Percentiles rank a stretch among this genome's conserved stretches.
Conservation (phyloP, 768 basidiomycete genomes). For the Suillus ampliporus region DNA sequence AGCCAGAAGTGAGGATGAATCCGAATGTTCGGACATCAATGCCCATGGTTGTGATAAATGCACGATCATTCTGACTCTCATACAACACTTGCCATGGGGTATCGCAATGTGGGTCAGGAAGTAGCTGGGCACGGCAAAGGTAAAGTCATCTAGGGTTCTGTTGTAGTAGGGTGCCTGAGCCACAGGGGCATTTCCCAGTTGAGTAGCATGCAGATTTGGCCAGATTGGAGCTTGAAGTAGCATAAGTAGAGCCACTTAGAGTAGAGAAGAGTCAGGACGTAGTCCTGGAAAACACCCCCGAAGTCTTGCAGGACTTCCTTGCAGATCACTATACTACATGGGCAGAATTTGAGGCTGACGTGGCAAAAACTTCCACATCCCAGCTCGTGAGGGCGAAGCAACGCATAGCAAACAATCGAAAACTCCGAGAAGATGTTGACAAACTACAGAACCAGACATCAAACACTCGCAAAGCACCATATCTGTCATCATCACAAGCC, state of each 20-base stretch:
- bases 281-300: background rate
- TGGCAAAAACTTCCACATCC: background rate
- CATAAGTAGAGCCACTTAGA: too few relatives aligned
- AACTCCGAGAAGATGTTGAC: too few relatives aligned
- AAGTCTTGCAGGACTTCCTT: background rate
- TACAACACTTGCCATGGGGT: slow-evolving; percentile 46
- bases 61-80: slow-evolving; percentile 14
- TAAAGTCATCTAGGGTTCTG: background rate
- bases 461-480: too few relatives aligned
- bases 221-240: too few relatives aligned
- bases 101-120: slow-evolving; percentile 37
- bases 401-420: background rate
- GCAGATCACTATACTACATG: background rate
- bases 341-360: background rate
- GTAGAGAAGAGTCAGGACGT: too few relatives aligned
- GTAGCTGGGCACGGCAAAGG: slow-evolving; percentile 20
- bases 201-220: too few relatives aligned
- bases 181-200: too few relatives aligned
- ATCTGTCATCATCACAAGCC: too few relatives aligned
- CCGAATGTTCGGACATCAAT: too few relatives aligned
- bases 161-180: too few relatives aligned
- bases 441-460: too few relatives aligned
- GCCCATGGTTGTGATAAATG: background rate
- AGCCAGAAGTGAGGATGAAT: slow-evolving; percentile 27
- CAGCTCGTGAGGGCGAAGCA: background rate